phyloP scores from a whole-genome alignment of 2,329 filamentous ascomycete species.

The Ophiostoma perfectum region DNA sequence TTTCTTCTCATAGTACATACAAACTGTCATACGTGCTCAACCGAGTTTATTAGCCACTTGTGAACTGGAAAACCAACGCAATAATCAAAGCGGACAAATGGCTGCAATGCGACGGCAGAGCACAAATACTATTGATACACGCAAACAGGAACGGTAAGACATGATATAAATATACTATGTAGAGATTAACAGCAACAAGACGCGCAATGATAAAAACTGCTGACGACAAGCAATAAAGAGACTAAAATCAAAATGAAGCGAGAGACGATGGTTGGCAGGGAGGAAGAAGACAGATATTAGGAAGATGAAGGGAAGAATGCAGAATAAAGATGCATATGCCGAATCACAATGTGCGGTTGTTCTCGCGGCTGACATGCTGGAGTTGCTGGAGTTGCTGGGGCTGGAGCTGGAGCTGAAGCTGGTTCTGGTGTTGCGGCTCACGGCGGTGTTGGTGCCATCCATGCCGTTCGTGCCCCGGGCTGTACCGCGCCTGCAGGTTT shows the following conservation, averaged over 20 bases:
- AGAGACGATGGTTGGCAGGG: background rate
- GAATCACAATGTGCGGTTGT: too few species aligned
- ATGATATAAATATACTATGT: constrained; percentile 5
- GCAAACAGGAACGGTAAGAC: background rate
- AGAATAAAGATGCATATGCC: too few species aligned
- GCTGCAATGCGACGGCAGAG: too few species aligned
- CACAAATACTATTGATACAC: background rate
- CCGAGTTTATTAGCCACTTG: background rate
- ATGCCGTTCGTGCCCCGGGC: background rate
- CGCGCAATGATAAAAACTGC: constrained; percentile 4
- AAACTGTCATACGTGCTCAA: background rate
- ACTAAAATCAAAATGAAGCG: background rate
- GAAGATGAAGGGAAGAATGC: background rate
- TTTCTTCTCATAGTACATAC: background rate
- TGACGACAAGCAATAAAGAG: background rate
- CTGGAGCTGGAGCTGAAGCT: background rate
- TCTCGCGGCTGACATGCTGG: too few species aligned
- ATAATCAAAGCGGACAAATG: background rate
- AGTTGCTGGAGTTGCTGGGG: too few species aligned
- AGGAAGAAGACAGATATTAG: background rate
- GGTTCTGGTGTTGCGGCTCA: background rate
- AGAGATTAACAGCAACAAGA: background rate
- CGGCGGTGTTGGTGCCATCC: background rate
- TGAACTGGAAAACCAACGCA: background rate
- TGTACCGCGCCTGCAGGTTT: background rate